A percentile compares a stretch with the other conserved stretches of the same genome.
These are phyloP conservation scores for Fusarium tricinctum DNA, from an alignment of 2,329 filamentous ascomycete genomes.

Conservation along the genomic window DNA sequence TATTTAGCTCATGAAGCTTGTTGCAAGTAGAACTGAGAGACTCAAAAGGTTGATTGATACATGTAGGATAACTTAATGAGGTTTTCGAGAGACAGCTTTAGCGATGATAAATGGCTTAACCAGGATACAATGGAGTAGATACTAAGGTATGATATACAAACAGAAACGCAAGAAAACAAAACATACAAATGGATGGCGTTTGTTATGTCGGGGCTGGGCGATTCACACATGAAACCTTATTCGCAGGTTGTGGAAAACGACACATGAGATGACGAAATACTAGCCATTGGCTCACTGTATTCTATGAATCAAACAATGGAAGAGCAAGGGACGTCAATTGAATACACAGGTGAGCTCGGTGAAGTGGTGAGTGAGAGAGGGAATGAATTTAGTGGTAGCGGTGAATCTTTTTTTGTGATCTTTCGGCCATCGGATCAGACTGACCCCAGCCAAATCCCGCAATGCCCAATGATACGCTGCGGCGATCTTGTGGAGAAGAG, in stretches of 20 bases:
- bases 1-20: conserved; percentile 21
- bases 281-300: conserved; percentile 27
- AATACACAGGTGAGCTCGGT: conserved; percentile 2
- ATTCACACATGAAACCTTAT: conserved; percentile 34
- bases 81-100: not conserved
- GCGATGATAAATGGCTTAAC: not conserved
- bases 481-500: conserved; percentile 36
- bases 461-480: conserved; percentile 30
- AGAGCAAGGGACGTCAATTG: conserved; percentile 19
- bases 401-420: conserved; percentile 31
- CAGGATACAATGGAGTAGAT: conserved; percentile 9
- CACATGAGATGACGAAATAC: conserved; percentile 11
- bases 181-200: conserved; percentile 26
- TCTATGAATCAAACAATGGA: conserved; percentile 12
- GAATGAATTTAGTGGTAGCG: conserved; percentile 16
- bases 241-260: conserved; percentile 12
- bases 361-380: conserved; percentile 15
- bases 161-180: conserved; percentile 5
- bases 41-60: not conserved
- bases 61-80: not conserved
- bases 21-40: not conserved
- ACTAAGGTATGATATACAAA: not conserved
- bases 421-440: conserved; percentile 10
- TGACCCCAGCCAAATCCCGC: conserved; percentile 7
- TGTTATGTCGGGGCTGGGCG: conserved; percentile 24